Conservation (phyloP, 169 alveolate genomes). For the Plasmodium chabaudi region DNA sequence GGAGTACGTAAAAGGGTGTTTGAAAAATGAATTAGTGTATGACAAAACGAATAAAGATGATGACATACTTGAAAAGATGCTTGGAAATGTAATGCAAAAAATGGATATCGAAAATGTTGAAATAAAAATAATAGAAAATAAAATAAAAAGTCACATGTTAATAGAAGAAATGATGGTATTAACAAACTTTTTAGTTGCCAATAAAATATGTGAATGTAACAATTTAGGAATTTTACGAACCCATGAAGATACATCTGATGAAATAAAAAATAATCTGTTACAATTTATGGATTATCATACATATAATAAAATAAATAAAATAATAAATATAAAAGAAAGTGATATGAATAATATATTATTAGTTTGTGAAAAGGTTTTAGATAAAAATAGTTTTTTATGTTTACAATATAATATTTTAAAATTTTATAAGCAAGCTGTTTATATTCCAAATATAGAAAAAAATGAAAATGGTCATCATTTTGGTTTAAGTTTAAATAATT, state of each 20-base stretch:
- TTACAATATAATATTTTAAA: constrained; percentile 81
- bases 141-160: constrained; percentile 83
- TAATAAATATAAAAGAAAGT: constrained; percentile 27
- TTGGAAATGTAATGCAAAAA: constrained; percentile 18
- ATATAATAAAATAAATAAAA: constrained; percentile 29
- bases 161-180: constrained; percentile 89
- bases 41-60: not conserved
- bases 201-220: constrained; percentile 76
- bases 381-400: constrained; percentile 78
- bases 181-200: constrained; percentile 85
- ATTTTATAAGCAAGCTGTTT: constrained; percentile 83
- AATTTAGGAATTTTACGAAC: constrained; percentile 79
- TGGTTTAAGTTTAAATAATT: constrained; percentile 96
- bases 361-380: constrained; percentile 79
- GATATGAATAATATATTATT: constrained; percentile 32
- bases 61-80: not conserved
- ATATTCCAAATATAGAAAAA: constrained; percentile 75
- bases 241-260: constrained; percentile 83
- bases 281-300: constrained; percentile 60
- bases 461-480: constrained; percentile 90
- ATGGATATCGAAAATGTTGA: constrained; percentile 60
- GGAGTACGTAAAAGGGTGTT: not conserved
- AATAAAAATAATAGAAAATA: constrained; percentile 49
- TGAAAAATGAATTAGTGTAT: not conserved
- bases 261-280: constrained; percentile 76